These are phyloP conservation scores for Elsinoe australis DNA, from an alignment of 2,329 filamentous ascomycete genomes.

Conservation along the genomic window DNA sequence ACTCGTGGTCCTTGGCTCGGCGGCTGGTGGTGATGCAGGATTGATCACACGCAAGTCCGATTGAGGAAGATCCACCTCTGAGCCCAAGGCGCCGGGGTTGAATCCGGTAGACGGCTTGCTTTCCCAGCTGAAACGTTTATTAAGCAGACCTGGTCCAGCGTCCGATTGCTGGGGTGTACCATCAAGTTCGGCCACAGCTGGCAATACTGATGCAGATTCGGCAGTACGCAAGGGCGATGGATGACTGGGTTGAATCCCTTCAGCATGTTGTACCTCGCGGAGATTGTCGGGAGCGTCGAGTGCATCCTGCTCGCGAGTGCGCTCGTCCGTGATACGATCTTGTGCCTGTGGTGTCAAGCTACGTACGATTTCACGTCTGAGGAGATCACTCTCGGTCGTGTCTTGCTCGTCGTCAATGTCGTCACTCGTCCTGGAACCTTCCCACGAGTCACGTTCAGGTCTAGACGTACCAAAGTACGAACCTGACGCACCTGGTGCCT, in stretches of 20 bases:
- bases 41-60: constrained; percentile 39
- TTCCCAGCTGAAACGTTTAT: constrained; percentile 35
- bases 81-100: constrained; percentile 2
- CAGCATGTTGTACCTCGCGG: constrained; percentile 12
- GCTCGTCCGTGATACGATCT: constrained; percentile 17
- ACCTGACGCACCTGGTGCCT: constrained; percentile 21
- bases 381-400: constrained; percentile 60
- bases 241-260: background rate
- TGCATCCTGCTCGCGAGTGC: constrained; percentile 25
- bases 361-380: constrained; percentile 67
- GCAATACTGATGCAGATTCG: background rate
- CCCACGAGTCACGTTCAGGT: constrained; percentile 17
- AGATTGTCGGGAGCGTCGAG: constrained; percentile 26
- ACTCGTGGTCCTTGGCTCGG: too few species aligned
- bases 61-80: constrained; percentile 13
- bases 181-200: background rate
- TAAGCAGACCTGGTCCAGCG: constrained; percentile 23
- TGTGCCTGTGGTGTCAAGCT: constrained; percentile 50
- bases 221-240: background rate
- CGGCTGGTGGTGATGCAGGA: too few species aligned
- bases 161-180: background rate
- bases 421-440: constrained; percentile 4
- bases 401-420: constrained; percentile 42
- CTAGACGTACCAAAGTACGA: constrained; percentile 31
- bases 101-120: constrained; percentile 19